These are phyloP conservation scores for Kluyveromyces nonfermentans DNA, from an alignment of 805 yeast genomes.

Conservation along the genomic window DNA sequence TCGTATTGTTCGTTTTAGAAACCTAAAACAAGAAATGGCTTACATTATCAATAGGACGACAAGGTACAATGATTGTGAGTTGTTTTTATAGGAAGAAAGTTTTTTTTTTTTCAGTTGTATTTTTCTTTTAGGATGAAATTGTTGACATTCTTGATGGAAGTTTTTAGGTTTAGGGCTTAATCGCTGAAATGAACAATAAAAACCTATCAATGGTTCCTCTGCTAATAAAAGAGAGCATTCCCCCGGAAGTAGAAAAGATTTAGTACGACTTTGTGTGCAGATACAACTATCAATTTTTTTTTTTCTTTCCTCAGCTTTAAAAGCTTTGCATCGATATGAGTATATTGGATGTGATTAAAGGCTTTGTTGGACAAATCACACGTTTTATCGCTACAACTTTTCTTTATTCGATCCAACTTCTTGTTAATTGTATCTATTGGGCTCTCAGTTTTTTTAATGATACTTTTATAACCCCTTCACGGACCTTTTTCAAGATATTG, in stretches of 20 bases:
- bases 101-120: background rate
- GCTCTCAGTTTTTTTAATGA: background rate
- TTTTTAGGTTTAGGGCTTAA: background rate
- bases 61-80: too few species aligned
- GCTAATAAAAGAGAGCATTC: background rate
- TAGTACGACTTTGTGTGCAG: background rate
- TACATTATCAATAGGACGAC: too few species aligned
- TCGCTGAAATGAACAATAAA: background rate
- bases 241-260: background rate
- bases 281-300: too few species aligned
- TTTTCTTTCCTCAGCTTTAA: too few species aligned
- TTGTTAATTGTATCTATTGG: background rate
- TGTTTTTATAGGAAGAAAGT: background rate
- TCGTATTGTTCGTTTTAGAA: too few species aligned
- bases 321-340: background rate
- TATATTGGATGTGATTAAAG: background rate
- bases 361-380: background rate
- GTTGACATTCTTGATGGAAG: constrained; percentile 1
- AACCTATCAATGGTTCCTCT: background rate
- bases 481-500: constrained; percentile 2
- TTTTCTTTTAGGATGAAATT: background rate
- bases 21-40: too few species aligned
- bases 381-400: background rate
- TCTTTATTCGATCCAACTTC: background rate
- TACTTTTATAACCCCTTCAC: background rate